Evolutionary conservation across 768 basidiomycete genomes (phyloP).

Genomic region (Kondoa subrosea): DNA sequence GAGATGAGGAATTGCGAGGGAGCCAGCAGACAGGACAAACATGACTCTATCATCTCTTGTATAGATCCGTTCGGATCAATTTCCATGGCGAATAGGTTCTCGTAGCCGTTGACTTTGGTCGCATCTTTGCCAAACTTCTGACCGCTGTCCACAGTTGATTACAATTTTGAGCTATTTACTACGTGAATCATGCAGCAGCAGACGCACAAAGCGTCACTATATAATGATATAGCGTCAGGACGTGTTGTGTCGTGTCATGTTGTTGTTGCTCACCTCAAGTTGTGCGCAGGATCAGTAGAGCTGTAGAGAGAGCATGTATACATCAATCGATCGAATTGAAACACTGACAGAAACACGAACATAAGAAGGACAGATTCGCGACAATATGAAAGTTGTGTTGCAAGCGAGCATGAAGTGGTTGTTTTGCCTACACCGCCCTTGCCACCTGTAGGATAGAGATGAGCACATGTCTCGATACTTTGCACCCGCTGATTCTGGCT

Average conservation of each 20-base stretch:
- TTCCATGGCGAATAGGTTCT: constrained; percentile 96
- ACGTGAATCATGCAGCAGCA: background rate
- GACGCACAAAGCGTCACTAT: background rate
- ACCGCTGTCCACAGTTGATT: no score
- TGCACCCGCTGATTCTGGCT: constrained; percentile 30
- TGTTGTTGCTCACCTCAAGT: constrained; percentile 43
- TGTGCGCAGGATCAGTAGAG: constrained; percentile 99
- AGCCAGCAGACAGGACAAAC: constrained; percentile 37
- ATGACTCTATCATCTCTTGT: constrained; percentile 97
- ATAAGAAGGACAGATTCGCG: constrained; percentile 95
- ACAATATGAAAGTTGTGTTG: constrained; percentile 79
- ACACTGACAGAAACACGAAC: constrained; percentile 35
- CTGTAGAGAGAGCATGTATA: no score
- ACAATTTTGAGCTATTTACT: no score
- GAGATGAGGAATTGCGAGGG: background rate
- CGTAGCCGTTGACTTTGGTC: constrained; percentile 81
- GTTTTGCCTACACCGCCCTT: constrained; percentile 99
- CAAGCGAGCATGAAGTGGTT: constrained; percentile 89
- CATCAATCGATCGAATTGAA: no score
- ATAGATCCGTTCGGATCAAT: constrained; percentile 96
- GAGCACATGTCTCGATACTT: background rate
- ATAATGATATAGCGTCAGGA: no score
- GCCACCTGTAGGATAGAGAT: constrained; percentile 47
- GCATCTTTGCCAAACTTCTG: constrained; percentile 99
- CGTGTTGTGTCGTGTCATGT: no score